Base-by-base conservation (phyloP, 1,139 yeast genomes). In the Zygosaccharomyces sapae region DNA sequence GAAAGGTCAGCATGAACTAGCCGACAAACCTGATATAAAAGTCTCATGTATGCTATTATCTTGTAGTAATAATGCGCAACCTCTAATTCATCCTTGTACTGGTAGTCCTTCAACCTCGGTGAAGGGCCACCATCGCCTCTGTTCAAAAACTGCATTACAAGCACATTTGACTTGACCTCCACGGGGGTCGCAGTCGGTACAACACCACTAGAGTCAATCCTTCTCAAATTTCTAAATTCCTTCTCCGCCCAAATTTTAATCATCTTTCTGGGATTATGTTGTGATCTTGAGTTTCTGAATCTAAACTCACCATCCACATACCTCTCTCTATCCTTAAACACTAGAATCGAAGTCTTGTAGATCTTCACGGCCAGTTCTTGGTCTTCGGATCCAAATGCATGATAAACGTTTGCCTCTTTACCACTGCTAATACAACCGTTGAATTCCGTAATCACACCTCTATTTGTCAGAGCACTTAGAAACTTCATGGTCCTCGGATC, bases 161-260 rank as follows among this genome's bases (percentile, higher is more conserved):
- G 71, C 2, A 94, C 97, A 69, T 94, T 97, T 29, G 90, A 79
- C 58, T 87, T 81, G 50, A 94, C 75, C 57, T 87, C 95, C 16
- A 88, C 68, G 1, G 99, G 98, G 62, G 86, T 85, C 0, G 99
- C 98, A 45, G 90, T 85, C 10, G 96, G 95, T 40, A 94, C 86
- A 8, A 64, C 63, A 0, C 95, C 95, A 49, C 81, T 77, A 43
- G 76, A 69, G 63, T 86, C 73, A 20, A 94, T 73, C 62, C 99
- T 75, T 63, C 87, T 90, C 66, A 94, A 73, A 63, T 94, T 94
- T 48, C 99, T 71, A 58, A 89, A 90, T 68, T 94, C 99, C 63
- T 94, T 94, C 65, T 94, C 98, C 0, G 98, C 98, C 99, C 99
- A 94, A 29, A 90, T 76, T 65, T 88, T 87, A 51, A 94, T 96